Evolutionary conservation across 768 basidiomycete species (phyloP).

Genomic region (Panellus pusillus): DNA sequence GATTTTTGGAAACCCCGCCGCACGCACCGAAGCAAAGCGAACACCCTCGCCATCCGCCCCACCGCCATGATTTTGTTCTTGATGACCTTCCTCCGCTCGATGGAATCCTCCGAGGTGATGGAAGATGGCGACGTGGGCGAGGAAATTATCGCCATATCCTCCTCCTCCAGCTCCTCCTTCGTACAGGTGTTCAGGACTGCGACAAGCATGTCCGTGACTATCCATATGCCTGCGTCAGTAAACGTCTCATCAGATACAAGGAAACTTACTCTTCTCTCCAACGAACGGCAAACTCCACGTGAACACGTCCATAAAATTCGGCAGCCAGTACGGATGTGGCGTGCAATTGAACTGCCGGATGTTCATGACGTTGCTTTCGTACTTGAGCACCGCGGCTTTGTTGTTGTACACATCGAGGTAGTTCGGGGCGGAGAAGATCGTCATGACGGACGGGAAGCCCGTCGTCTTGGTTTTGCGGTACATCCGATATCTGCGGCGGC

Average conservation of each 20-base stretch:
- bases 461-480: conserved; percentile 98
- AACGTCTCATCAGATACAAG: conserved; percentile 10
- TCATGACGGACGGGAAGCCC: conserved; percentile 99
- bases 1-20: no score
- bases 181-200: conserved; percentile 95
- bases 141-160: conserved; percentile 45
- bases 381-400: conserved; percentile 98
- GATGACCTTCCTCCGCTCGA: conserved; percentile 86
- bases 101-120: conserved; percentile 47
- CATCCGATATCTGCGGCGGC: conserved; percentile 81
- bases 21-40: conserved; percentile 87
- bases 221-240: background rate
- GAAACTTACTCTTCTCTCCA: conserved; percentile 85
- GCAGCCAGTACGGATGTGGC: conserved; percentile 96
- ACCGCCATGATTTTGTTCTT: conserved; percentile 99
- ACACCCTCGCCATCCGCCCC: conserved; percentile 93
- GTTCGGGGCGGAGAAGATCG: conserved; percentile 97
- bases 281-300: conserved; percentile 99
- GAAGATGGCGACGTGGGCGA: conserved; percentile 33
- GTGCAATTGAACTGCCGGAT: conserved; percentile 97
- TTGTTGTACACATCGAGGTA: conserved; percentile 99
- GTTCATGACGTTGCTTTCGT: conserved; percentile 98
- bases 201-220: conserved; percentile 98
- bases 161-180: conserved; percentile 91
- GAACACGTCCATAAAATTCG: conserved; percentile 99